Evolutionary conservation across 2,329 filamentous ascomycete species (phyloP).

Genomic region (Amauroascus verrucosus): DNA sequence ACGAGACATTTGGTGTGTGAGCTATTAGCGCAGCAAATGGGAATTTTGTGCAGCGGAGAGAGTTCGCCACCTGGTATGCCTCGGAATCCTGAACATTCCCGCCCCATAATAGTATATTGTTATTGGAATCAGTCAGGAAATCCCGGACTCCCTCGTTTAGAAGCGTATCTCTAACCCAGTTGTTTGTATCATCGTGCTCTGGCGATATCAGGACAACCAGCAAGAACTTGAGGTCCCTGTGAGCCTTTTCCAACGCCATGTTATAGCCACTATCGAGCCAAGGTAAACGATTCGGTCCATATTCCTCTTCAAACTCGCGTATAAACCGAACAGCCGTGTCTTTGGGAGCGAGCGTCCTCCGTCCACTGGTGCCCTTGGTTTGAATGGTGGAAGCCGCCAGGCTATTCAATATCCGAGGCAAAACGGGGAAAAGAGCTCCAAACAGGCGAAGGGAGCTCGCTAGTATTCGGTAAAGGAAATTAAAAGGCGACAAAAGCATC

Average conservation of each 20-base stretch:
- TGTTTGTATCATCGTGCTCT: slow-evolving; percentile 83
- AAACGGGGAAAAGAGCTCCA: slow-evolving; percentile 67
- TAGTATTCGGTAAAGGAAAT: slow-evolving; percentile 62
- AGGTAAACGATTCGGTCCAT: slow-evolving; percentile 55
- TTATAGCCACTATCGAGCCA: slow-evolving; percentile 87
- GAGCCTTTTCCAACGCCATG: slow-evolving; percentile 78
- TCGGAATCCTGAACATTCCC: slow-evolving; percentile 89
- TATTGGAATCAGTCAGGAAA: slow-evolving; percentile 63
- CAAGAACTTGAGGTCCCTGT: slow-evolving; percentile 82
- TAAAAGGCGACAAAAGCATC: slow-evolving; percentile 71
- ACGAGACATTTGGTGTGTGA: slow-evolving; percentile 73
- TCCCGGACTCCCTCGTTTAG: slow-evolving; percentile 61
- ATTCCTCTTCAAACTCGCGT: slow-evolving; percentile 90
- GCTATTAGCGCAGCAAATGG: slow-evolving; percentile 81
- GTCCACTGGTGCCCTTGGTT: slow-evolving; percentile 51
- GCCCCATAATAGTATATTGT: slow-evolving; percentile 81
- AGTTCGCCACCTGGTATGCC: slow-evolving; percentile 82
- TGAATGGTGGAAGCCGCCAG: slow-evolving; percentile 42
- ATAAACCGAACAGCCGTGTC: slow-evolving; percentile 84
- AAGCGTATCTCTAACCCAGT: slow-evolving; percentile 73
- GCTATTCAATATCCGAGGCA: slow-evolving; percentile 52
- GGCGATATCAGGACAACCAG: slow-evolving; percentile 81
- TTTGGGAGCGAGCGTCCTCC: slow-evolving; percentile 67
- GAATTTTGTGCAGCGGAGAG: slow-evolving; percentile 82
- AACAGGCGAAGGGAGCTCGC: slow-evolving; percentile 59